These are phyloP conservation scores for Ophiostoma novo-ulmi DNA, from an alignment of 2,329 filamentous ascomycete genomes.

Conservation along the genomic window DNA sequence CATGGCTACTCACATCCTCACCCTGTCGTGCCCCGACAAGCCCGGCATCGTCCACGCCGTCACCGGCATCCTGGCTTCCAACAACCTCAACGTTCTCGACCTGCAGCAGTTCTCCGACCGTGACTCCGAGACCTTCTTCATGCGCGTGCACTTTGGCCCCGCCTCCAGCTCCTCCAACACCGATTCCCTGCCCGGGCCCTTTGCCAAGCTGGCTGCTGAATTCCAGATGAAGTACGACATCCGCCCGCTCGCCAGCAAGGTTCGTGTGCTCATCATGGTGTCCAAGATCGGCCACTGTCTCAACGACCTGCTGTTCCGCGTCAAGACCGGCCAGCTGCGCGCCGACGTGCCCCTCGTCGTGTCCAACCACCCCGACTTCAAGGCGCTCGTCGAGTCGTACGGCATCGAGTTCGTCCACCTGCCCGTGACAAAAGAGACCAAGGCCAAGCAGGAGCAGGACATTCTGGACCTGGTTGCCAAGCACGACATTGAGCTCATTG, in stretches of 20 bases:
- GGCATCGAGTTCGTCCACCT: conserved; percentile 75
- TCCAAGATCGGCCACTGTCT: conserved; percentile 80
- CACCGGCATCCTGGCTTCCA: conserved; percentile 67
- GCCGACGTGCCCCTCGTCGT: conserved; percentile 74
- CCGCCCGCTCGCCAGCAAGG: conserved; percentile 62
- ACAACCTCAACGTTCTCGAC: conserved; percentile 76
- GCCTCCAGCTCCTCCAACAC: conserved; percentile 47
- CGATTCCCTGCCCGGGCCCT: conserved; percentile 49
- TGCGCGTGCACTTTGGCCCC: conserved; percentile 78
- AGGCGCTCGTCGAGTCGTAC: conserved; percentile 63
- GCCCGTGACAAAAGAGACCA: conserved; percentile 73
- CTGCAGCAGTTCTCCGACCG: conserved; percentile 80
- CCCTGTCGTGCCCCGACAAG: conserved; percentile 77
- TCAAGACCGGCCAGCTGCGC: conserved; percentile 59
- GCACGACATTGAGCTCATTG: conserved; percentile 70
- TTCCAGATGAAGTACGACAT: conserved; percentile 68
- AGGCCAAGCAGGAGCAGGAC: conserved; percentile 64
- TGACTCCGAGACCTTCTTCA: conserved; percentile 72
- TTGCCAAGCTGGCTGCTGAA: conserved; percentile 56
- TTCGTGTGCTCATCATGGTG: conserved; percentile 78
- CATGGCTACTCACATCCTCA: conserved; percentile 62
- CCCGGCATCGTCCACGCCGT: conserved; percentile 81
- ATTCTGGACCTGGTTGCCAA: conserved; percentile 65
- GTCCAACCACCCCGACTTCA: conserved; percentile 75
- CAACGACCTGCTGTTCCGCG: conserved; percentile 66